Percentiles rank a stretch among this genome's conserved stretches.
Evolutionary conservation across 2,329 filamentous ascomycete species (phyloP).

Genomic region (Thielaviopsis ethacetica): DNA sequence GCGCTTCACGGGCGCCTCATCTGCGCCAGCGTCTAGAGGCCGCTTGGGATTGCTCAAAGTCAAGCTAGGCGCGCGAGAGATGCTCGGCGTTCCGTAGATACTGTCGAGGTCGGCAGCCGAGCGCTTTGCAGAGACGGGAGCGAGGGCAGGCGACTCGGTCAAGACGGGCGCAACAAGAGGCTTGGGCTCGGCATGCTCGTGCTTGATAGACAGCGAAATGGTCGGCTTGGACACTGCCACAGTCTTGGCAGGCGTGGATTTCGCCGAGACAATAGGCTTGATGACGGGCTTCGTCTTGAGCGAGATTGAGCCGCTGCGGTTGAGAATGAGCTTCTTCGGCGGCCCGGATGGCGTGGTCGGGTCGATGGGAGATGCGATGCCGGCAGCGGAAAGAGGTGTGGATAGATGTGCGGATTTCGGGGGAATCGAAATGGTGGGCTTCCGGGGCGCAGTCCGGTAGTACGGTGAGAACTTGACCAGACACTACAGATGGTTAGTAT

Average conservation of each 20-base stretch:
- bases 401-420: not conserved
- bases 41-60: constrained; percentile 5
- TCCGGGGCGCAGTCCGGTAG: constrained; percentile 18
- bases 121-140: not conserved
- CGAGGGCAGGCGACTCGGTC: not conserved
- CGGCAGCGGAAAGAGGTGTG: not conserved
- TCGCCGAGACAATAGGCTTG: constrained; percentile 2
- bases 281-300: constrained; percentile 9
- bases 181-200: constrained; percentile 4
- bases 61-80: not conserved
- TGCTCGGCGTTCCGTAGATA: not conserved
- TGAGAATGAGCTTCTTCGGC: constrained; percentile 12
- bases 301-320: constrained; percentile 12
- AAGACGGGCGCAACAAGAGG: not conserved
- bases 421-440: constrained; percentile 3
- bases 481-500: constrained; percentile 15
- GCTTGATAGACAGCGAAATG: constrained; percentile 11
- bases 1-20: constrained; percentile 4
- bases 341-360: constrained; percentile 1
- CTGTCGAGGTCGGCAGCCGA: constrained; percentile 2
- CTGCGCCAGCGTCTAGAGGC: not conserved
- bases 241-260: not conserved
- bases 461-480: constrained; percentile 24
- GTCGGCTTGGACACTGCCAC: not conserved
- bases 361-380: not conserved